These are phyloP conservation scores for Oryza glumipatula DNA, from an alignment of 176 grass and related monocot genomes.

Conservation along the genomic window DNA sequence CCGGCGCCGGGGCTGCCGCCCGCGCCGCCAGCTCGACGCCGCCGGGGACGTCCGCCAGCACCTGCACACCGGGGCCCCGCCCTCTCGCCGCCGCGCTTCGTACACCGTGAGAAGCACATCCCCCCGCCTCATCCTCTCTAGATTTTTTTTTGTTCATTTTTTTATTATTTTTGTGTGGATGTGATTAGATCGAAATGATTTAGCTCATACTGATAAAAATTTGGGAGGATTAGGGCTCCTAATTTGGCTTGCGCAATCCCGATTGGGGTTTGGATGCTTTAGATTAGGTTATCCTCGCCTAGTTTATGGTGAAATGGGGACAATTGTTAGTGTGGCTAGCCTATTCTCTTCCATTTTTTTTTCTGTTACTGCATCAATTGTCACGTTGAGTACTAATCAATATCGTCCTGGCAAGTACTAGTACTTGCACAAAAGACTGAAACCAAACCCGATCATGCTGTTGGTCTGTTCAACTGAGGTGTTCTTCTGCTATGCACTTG, in stretches of 20 bases:
- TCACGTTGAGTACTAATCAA: background rate
- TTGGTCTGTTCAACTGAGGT: background rate
- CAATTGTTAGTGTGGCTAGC: background rate
- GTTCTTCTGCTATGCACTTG: background rate
- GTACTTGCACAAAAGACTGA: background rate
- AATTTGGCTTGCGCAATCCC: background rate
- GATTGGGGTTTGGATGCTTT: background rate
- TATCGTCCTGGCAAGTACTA: too few relatives aligned
- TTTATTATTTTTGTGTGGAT: background rate
- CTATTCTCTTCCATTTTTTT: background rate
- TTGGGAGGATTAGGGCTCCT: background rate
- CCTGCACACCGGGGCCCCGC: constrained; percentile 37
- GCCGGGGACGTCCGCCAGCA: constrained; percentile 42
- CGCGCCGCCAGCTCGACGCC: constrained; percentile 52
- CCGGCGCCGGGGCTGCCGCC: constrained; percentile 41
- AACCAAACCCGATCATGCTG: background rate
- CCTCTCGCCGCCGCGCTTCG: constrained; percentile 45
- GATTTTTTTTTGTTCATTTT: background rate
- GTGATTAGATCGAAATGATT: constrained; percentile 4
- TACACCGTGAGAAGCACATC: constrained; percentile 42
- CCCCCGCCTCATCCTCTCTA: background rate
- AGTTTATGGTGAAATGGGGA: background rate
- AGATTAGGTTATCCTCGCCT: background rate
- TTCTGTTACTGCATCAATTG: background rate
- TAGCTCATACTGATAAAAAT: background rate